Conservation (phyloP, 495 filamentous ascomycete genomes). For the Aspergillus conjunctus region DNA sequence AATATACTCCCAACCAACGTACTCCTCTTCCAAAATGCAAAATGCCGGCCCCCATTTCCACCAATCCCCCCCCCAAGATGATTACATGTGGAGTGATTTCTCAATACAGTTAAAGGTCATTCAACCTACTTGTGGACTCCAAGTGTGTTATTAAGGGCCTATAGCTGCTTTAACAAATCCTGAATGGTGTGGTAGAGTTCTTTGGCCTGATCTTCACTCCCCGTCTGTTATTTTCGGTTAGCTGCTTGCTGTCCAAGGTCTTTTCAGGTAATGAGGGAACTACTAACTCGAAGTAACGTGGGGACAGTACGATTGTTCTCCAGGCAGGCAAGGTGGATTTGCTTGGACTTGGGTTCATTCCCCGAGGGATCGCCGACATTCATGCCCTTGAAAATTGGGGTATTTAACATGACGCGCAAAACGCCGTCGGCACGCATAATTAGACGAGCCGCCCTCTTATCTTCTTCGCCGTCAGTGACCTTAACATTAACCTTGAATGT, state of each 20-base stretch:
- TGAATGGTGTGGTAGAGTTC: slow-evolving; percentile 44
- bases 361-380: slow-evolving; percentile 62
- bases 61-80: background rate
- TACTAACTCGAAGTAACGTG: slow-evolving; percentile 70
- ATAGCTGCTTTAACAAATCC: slow-evolving; percentile 37
- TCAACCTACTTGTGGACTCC: background rate
- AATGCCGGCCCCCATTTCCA: slow-evolving; percentile 17
- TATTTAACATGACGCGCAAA: slow-evolving; percentile 84
- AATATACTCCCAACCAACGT: background rate
- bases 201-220: slow-evolving; percentile 41
- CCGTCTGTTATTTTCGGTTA: slow-evolving; percentile 39
- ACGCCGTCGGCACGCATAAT: slow-evolving; percentile 88
- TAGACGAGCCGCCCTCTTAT: slow-evolving; percentile 63
- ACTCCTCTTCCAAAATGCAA: slow-evolving; percentile 28
- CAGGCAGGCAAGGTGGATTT: slow-evolving; percentile 63
- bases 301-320: slow-evolving; percentile 59
- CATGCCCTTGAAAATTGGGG: slow-evolving; percentile 71
- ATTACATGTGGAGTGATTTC: slow-evolving; percentile 4
- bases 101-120: background rate
- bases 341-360: slow-evolving; percentile 53
- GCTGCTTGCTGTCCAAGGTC: slow-evolving; percentile 2
- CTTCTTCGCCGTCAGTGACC: slow-evolving; percentile 49
- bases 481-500: slow-evolving; percentile 81
- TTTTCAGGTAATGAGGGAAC: background rate
- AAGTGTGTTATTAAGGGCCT: slow-evolving; percentile 7